Base-by-base conservation (phyloP, 345 rosid species). In the Aegle marmelos region DNA sequence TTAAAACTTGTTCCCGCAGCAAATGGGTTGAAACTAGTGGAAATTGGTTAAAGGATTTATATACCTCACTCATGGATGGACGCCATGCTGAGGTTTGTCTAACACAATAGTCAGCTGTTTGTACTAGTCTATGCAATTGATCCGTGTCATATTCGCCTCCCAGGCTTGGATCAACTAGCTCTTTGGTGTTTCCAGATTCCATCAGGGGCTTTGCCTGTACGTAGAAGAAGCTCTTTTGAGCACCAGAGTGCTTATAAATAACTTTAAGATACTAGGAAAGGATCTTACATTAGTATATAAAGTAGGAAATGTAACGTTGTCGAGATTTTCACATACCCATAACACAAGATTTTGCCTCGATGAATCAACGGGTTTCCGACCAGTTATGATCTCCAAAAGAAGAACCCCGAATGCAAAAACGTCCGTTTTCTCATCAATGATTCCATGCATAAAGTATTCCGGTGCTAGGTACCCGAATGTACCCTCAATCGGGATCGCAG, bases 381-480 rank as follows among this genome's bases (percentile, higher is more conserved):
- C 98, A 2, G 95, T 89, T 41, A 92, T 74, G 79, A 95, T 92
- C 90, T 93, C 99, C 62, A 95, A 70, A 24, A 95, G 94, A 63
- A 95, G 94, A 78, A 93, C 87, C 24, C 98, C 97, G 31, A 95
- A 95, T 9, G 99, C 90, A 71, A 87, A 93, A 30, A 95, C 97
- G 75, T 95, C 99, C 27, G 91, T 95, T 82, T 95, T 95, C 85
- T 95, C 98, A 80, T 93, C 98, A 5, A 95, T 95, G 19, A 93
- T 88, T 74, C 99, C 99, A 61, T 95, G 90, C 98, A 95, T 88
- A 81, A 93, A 93, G 82, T 94, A 95, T 80, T 95, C 99, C 1
- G 98, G 98, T 70, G 99, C 99, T 72, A 95, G 75, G 84, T 93
- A 95, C 31, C 99, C 98, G n/a, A 95, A 95, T n/a, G 99, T 95